Evolutionary conservation across 805 yeast species (phyloP).

Genomic region (Alloascoidea africana): DNA sequence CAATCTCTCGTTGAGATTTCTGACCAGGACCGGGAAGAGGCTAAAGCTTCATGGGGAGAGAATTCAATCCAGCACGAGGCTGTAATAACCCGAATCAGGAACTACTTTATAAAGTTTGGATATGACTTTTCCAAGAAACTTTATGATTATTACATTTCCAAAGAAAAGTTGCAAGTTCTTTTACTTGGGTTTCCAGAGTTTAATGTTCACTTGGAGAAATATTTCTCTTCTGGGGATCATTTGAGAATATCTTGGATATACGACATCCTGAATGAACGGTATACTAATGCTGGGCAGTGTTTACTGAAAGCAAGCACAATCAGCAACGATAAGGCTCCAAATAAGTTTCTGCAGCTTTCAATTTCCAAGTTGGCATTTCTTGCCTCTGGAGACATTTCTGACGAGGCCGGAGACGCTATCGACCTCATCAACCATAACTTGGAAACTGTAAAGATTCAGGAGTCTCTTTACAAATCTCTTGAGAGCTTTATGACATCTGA

Average conservation of each 20-base stretch:
- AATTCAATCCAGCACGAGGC: constrained; percentile 16
- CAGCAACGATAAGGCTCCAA: constrained; percentile 19
- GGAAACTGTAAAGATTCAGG: constrained; percentile 34
- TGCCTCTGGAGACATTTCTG: constrained; percentile 21
- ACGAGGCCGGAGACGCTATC: constrained; percentile 12
- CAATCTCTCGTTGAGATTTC: constrained; percentile 43
- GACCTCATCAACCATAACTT: constrained; percentile 34
- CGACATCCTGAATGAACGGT: background rate
- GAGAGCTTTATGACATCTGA: constrained; percentile 16
- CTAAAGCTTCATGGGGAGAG: constrained; percentile 5
- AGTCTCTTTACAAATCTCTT: constrained; percentile 18
- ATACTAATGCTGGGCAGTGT: background rate
- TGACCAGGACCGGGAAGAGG: constrained; percentile 24
- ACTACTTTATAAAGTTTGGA: constrained; percentile 46
- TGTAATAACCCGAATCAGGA: constrained; percentile 12
- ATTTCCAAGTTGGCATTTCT: constrained; percentile 56
- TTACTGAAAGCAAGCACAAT: constrained; percentile 19
- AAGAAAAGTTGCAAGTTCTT: constrained; percentile 35
- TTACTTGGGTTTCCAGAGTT: constrained; percentile 43
- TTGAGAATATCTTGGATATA: background rate
- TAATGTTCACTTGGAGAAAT: constrained; percentile 31
- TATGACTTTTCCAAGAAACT: constrained; percentile 53
- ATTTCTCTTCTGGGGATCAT: constrained; percentile 22
- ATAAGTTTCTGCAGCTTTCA: constrained; percentile 43
- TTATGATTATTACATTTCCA: constrained; percentile 39